Evolutionary conservation across 129 eudicot genomes (phyloP), one percentile per base, ranked within the genome.

Genomic region (Tanacetum coccineum): DNA sequence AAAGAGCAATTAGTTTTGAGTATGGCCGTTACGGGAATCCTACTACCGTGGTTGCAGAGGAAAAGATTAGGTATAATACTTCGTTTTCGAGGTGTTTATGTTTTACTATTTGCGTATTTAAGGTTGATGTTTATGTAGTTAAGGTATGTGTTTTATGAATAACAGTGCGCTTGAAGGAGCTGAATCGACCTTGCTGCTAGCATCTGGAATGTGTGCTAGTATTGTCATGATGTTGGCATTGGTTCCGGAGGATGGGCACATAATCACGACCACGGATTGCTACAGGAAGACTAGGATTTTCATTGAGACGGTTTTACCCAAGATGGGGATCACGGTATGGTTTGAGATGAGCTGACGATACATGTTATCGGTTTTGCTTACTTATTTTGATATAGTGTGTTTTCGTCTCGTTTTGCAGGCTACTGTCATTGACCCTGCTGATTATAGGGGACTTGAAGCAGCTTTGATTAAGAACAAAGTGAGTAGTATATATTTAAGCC

Each of bases 101-200:
- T 50, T 45, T 46, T 71, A 6, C 15, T 17, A 18, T 39, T 36
- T 17, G 3, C 2, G 20, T 15, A 66, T 20, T 10, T 64, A 18
- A 8, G 9, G 17, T 22, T 19, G 9, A 2, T 22, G 9, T 18
- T 17, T 58, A 47, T 14, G 11, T 14, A 4, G 3, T 9, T 8
- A 46, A 45, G 1, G 1, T 45, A 0, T 32, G 39, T 63, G 54
- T 4, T 39, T 64, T 67, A 14, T 52, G 65, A 21, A 74, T 26
- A 67, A 71, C 83, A 92, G 98, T 86, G 91, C 95, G 30, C 98
- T 92, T 50, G 98, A 92, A 81, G 96, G 95, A 57, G 95, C 98
- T 47, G 98, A 92, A 74, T 88, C 98, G 59, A 92, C 98, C 13
- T 14, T 92, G 49, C 13, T 92, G 49, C 28, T 88, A 78, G 96